Conservation (phyloP, 2,329 filamentous ascomycete genomes). For the Sclerotinia nivalis region DNA sequence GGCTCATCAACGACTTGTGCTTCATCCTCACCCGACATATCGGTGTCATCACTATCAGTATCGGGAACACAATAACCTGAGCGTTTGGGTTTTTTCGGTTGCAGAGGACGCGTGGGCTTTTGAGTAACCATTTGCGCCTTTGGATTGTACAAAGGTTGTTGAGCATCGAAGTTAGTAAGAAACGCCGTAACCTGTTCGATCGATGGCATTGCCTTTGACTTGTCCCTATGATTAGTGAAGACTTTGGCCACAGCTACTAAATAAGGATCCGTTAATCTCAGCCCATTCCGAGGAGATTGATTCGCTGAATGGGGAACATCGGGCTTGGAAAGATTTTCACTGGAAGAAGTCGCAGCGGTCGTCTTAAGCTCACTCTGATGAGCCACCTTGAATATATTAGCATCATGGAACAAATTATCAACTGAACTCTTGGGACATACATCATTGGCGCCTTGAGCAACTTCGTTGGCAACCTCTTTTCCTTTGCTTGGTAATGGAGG, state of each 20-base stretch:
- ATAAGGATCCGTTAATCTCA: constrained; percentile 25
- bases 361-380: constrained; percentile 8
- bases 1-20: neutral
- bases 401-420: neutral
- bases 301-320: constrained; percentile 11
- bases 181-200: constrained; percentile 21
- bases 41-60: neutral
- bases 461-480: neutral
- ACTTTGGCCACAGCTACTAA: constrained; percentile 23
- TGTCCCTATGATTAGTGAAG: constrained; percentile 19
- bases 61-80: constrained; percentile 5
- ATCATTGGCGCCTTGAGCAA: neutral
- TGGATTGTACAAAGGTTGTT: neutral
- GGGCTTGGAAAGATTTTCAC: constrained; percentile 17
- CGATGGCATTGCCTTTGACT: constrained; percentile 19
- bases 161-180: constrained; percentile 19
- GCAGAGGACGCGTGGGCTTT: neutral
- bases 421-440: neutral
- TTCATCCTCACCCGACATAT: neutral
- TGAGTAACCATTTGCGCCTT: neutral
- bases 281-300: constrained; percentile 3
- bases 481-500: neutral
- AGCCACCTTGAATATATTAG: constrained; percentile 6
- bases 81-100: neutral
- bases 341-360: constrained; percentile 18